Evolutionary conservation across 1,284 basidiomycete species (phyloP).

Genomic region (Malassezia furfur): DNA sequence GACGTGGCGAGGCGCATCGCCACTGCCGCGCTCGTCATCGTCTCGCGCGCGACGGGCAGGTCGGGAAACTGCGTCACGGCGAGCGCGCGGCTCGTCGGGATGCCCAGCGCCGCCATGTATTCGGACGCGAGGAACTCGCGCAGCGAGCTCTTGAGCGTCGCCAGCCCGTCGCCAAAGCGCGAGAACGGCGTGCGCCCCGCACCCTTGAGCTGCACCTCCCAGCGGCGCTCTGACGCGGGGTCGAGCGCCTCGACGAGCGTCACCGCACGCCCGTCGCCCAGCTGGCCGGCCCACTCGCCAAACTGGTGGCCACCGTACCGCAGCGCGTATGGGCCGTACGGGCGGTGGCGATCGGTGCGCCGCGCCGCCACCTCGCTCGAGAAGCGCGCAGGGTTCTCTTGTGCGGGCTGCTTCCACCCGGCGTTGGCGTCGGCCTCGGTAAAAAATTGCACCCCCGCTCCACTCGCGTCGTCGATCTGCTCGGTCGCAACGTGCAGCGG

Average conservation of each 20-base stretch:
- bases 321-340: conserved; percentile 37
- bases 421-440: conserved; percentile 5
- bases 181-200: conserved; percentile 89
- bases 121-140: conserved; percentile 62
- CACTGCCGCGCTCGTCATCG: conserved; percentile 67
- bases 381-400: background rate
- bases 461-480: conserved; percentile 8
- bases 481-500: background rate
- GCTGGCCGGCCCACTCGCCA: conserved; percentile 85
- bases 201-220: conserved; percentile 86
- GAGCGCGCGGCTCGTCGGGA: conserved; percentile 81
- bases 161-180: conserved; percentile 78
- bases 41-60: conserved; percentile 68
- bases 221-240: conserved; percentile 37
- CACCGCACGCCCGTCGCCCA: conserved; percentile 88
- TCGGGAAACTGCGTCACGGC: conserved; percentile 67
- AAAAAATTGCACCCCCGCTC: conserved; percentile 29
- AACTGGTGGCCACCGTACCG: conserved; percentile 59
- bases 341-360: conserved; percentile 1
- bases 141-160: conserved; percentile 80
- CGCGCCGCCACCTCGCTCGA: background rate
- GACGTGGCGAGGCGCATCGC: conserved; percentile 75
- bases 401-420: background rate
- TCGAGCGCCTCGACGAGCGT: conserved; percentile 65
- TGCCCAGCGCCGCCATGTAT: conserved; percentile 73